Evolutionary conservation across 129 eudicot species (phyloP), one percentile per base, ranked within the genome.

Genomic region (Solidago caesia): DNA sequence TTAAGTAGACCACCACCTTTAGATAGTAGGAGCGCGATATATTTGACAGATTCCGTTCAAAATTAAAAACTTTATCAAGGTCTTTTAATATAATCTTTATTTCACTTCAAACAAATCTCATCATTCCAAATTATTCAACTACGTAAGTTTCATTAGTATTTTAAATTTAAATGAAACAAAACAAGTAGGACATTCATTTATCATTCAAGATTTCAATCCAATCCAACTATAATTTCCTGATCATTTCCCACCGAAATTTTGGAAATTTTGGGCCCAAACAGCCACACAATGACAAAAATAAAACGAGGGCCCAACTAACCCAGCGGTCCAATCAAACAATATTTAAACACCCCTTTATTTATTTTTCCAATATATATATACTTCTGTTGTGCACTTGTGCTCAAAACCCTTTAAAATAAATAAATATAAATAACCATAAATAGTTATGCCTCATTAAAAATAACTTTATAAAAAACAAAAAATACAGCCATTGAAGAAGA

Each of bases 371-470:
- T 33, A 0, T 33, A 33, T 33, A 0, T 33, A 33, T 3, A 3
- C 39, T 33, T 2, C 39, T 33, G 39, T 33, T 12, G 12, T 51
- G 14, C 13, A 0, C 11, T 33, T 12, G 12, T 51, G 14, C 13
- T 4, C 11, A 11, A n/a, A 27, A 44, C 71, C 8, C 16, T 67
- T 59, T 51, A 12, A 12, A 11, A 51, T 51, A 51, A 51, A 9
- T 9, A 51, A 51, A 73, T 41, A 57, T 33, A 63, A 73, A 10
- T 15, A 8, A 80, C 21, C 21, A 61, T 68, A 48, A 77, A 70
- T 57, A 33, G 39, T 72, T 60, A 79, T 84, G 72, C 84, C 87
- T 66, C 75, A 21, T 21, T 75, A 62, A 5, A 79, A 67, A 59
- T 33, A 21, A 33, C 39, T 33, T 33, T 33, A 33, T 33, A 33